These are phyloP conservation scores for Lactarius indigo DNA, from an alignment of 768 basidiomycete species.

Conservation along the genomic window DNA sequence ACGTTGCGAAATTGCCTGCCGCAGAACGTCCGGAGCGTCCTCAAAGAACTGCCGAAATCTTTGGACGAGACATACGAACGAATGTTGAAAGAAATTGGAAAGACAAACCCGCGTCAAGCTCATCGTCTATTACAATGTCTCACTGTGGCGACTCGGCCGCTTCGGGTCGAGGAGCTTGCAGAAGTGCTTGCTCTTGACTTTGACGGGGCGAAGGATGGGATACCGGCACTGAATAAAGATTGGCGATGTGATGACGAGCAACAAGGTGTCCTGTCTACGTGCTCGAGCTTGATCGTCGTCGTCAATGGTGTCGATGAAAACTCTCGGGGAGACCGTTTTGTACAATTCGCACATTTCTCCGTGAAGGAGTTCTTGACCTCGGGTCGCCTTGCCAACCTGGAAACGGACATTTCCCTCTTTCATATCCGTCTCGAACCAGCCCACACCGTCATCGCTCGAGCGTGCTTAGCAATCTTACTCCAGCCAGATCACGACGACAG, in stretches of 20 bases:
- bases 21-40: background rate
- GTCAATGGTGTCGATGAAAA: background rate
- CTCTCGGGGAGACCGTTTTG: background rate
- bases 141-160: background rate
- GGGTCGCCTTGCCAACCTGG: background rate
- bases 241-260: background rate
- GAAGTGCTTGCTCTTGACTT: background rate
- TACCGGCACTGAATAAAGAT: background rate
- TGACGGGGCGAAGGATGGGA: background rate
- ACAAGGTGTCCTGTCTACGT: background rate
- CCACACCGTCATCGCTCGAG: background rate
- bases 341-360: background rate
- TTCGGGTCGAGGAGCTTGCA: background rate
- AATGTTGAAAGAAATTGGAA: background rate
- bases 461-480: background rate
- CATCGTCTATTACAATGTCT: background rate
- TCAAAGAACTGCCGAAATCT: background rate
- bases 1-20: background rate
- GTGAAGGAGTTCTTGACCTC: slow-evolving; percentile 5
- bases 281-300: background rate
- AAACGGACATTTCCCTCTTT: background rate
- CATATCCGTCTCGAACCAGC: background rate
- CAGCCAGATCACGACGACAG: background rate
- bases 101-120: background rate
- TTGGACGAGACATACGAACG: background rate